Evolutionary conservation across 495 filamentous ascomycete species (phyloP).

Genomic region (Tuber umbilicatum): DNA sequence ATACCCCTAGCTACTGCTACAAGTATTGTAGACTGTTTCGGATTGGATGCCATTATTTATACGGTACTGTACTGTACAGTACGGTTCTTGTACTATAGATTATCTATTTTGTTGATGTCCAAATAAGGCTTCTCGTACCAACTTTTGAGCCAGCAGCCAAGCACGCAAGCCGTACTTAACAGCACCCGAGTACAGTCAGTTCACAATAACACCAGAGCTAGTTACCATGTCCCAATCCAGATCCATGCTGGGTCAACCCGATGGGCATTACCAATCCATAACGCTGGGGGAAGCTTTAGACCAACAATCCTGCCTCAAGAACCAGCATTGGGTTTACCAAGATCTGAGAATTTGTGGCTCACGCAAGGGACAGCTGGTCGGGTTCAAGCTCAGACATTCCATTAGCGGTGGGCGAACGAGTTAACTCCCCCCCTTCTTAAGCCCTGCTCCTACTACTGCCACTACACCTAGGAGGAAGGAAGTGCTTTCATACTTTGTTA

Average conservation of each 20-base stretch:
- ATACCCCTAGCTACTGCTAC: not conserved
- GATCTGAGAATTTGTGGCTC: not conserved
- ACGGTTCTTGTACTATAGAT: too few relatives aligned
- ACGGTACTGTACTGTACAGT: not conserved
- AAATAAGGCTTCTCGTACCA: not conserved
- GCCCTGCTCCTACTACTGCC: not conserved
- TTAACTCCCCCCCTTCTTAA: not conserved
- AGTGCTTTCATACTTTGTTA: not conserved
- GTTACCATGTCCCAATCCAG: not conserved
- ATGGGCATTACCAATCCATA: not conserved
- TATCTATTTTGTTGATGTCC: not conserved
- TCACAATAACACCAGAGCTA: not conserved
- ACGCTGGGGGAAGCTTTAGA: not conserved
- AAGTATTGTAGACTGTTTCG: not conserved
- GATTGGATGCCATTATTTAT: not conserved
- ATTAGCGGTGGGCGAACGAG: not conserved
- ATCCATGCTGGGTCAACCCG: not conserved
- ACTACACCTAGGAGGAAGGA: not conserved
- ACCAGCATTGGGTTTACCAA: not conserved
- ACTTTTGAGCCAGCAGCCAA: not conserved
- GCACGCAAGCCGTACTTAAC: not conserved
- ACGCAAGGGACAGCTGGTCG: not conserved
- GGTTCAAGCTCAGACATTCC: not conserved
- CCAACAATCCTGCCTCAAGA: not conserved
- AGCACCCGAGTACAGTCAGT: not conserved